Conservation (phyloP, 495 filamentous ascomycete genomes). For the Hypoxylon crocopeplum region DNA sequence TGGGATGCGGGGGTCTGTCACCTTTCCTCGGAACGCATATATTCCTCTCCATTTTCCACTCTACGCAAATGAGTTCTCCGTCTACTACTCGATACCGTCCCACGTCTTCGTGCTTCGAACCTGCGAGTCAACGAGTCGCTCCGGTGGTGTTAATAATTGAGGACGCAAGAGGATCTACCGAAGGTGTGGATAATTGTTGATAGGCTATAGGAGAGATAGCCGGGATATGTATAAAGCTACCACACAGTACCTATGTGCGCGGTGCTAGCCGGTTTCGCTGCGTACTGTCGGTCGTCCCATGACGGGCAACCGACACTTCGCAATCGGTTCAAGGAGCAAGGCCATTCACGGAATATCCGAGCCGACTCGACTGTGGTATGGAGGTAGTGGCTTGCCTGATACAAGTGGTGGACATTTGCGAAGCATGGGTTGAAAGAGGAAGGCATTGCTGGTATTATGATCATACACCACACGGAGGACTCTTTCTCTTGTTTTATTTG, state of each 20-base stretch:
- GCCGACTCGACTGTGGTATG: neutral
- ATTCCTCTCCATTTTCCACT: slow-evolving; percentile 31
- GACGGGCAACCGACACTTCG: neutral
- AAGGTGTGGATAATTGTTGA: no score
- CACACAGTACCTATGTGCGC: neutral
- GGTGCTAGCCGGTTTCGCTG: neutral
- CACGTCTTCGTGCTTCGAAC: no score
- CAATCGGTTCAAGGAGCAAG: slow-evolving; percentile 3
- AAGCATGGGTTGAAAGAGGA: slow-evolving; percentile 7
- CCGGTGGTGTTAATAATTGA: neutral
- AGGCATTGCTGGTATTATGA: slow-evolving; percentile 29
- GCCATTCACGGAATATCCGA: slow-evolving; percentile 1
- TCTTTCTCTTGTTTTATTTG: slow-evolving; percentile 30
- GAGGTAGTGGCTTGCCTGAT: neutral
- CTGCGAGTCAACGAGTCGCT: neutral
- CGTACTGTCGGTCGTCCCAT: neutral
- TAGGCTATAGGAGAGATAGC: neutral
- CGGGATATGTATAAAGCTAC: slow-evolving; percentile 3
- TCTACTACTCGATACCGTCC: neutral
- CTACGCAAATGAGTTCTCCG: slow-evolving; percentile 7
- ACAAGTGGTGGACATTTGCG: slow-evolving; percentile 5
- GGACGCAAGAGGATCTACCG: neutral
- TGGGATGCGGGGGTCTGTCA: slow-evolving; percentile 43
- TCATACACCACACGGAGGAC: slow-evolving; percentile 26
- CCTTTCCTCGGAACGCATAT: slow-evolving; percentile 43